phyloP scores from a whole-genome alignment of 306 rosid species.

The Betula pendula region DNA sequence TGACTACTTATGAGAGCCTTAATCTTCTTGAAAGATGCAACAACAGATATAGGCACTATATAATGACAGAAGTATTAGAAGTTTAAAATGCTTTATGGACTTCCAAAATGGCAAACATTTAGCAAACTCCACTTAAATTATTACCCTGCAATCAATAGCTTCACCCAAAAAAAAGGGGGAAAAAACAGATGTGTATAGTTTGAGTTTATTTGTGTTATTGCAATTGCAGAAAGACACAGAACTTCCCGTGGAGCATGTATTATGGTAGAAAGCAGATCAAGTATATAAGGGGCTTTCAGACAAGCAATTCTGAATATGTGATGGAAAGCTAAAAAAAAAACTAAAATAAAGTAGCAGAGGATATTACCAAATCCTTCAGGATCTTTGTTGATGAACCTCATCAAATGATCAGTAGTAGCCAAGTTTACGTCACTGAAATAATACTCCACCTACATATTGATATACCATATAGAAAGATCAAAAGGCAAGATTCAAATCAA shows the following conservation, averaged over 20 bases:
- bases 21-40: slow-evolving; percentile 98
- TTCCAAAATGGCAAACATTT: slow-evolving; percentile 13
- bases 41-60: slow-evolving; percentile 89
- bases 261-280: not conserved
- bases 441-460: slow-evolving; percentile 84
- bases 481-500: slow-evolving; percentile 27
- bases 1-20: slow-evolving; percentile 74
- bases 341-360: not conserved
- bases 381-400: slow-evolving; percentile 93
- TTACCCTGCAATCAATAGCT: slow-evolving; percentile 8
- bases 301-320: not conserved
- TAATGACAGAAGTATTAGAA: slow-evolving; percentile 29
- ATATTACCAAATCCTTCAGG: slow-evolving; percentile 88
- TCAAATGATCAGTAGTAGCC: slow-evolving; percentile 96
- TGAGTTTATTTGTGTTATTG: not conserved
- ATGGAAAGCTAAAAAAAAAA: not conserved
- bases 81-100: slow-evolving; percentile 10
- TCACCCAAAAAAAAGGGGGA: not conserved
- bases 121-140: slow-evolving; percentile 14
- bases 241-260: not conserved
- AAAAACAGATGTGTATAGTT: not conserved
- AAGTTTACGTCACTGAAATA: slow-evolving; percentile 95
- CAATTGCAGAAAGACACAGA: not conserved
- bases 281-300: not conserved
- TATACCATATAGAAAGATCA: slow-evolving; percentile 16